Conservation (phyloP, 73 alveolate species). For the Durusdinium trenchii region DNA sequence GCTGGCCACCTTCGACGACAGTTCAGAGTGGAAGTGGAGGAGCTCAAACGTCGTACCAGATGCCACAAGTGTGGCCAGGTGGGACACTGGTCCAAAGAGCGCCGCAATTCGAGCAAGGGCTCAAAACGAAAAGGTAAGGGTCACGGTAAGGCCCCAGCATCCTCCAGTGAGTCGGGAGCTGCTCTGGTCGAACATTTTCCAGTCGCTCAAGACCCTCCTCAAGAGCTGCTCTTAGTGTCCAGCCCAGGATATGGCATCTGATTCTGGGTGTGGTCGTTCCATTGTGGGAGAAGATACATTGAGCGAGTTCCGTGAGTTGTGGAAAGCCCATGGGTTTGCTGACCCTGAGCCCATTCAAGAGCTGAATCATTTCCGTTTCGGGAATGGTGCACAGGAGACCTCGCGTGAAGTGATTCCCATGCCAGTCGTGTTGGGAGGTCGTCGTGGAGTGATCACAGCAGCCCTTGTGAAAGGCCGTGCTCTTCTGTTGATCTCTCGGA, state of each 20-base stretch:
- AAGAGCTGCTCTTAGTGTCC: not conserved
- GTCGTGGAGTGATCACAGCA: not conserved
- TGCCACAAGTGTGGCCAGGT: constrained; percentile 1
- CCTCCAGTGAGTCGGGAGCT: no score
- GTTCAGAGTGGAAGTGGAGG: not conserved
- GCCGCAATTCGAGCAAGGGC: not conserved
- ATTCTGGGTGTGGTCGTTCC: not conserved
- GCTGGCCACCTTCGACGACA: not conserved
- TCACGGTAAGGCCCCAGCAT: no score
- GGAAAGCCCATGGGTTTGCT: not conserved
- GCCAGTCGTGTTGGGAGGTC: not conserved
- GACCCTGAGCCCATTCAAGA: not conserved
- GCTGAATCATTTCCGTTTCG: not conserved
- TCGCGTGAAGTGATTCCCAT: not conserved
- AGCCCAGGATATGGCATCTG: no score
- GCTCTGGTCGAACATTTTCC: no score
- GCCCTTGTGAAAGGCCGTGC: not conserved
- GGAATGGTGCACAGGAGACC: not conserved
- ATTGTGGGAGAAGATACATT: not conserved
- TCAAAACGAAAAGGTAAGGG: not conserved
- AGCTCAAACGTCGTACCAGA: not conserved
- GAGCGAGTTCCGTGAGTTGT: not conserved
- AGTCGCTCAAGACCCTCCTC: no score
- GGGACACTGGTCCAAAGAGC: not conserved
- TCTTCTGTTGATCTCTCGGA: not conserved